Evolutionary conservation across 306 rosid genomes (phyloP).

Genomic region (Fagus crenata): DNA sequence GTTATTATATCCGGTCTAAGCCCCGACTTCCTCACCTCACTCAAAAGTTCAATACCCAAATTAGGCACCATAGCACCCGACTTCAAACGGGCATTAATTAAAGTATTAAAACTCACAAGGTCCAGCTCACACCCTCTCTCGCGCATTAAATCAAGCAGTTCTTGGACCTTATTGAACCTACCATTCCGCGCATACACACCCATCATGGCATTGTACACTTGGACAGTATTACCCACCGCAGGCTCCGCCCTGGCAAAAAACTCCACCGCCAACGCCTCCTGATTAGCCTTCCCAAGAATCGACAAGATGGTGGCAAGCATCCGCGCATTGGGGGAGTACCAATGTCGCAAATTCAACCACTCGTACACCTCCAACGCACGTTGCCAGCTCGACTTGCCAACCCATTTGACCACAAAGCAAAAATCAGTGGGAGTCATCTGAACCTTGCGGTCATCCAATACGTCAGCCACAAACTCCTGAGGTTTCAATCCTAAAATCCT

Average conservation of each 20-base stretch:
- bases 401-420: slow-evolving; percentile 90
- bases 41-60: slow-evolving; percentile 65
- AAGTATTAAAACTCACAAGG: slow-evolving; percentile 83
- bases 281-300: slow-evolving; percentile 88
- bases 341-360: slow-evolving; percentile 78
- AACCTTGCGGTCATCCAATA: slow-evolving; percentile 67
- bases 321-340: slow-evolving; percentile 84
- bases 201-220: slow-evolving; percentile 92
- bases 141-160: slow-evolving; percentile 68
- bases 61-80: slow-evolving; percentile 60
- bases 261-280: slow-evolving; percentile 77
- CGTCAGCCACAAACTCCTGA: slow-evolving; percentile 79
- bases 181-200: slow-evolving; percentile 85
- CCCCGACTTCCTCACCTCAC: slow-evolving; percentile 74
- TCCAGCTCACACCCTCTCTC: slow-evolving; percentile 79
- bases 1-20: slow-evolving; percentile 83
- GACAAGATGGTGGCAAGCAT: slow-evolving; percentile 88
- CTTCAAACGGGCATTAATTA: slow-evolving; percentile 81
- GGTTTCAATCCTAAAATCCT: slow-evolving; percentile 64
- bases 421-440: slow-evolving; percentile 88
- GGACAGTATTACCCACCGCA: slow-evolving; percentile 55
- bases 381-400: slow-evolving; percentile 76
- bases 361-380: slow-evolving; percentile 89
- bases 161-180: slow-evolving; percentile 54
- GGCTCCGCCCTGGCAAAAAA: slow-evolving; percentile 66